phyloP scores from a whole-genome alignment of 805 yeast species.

The Isabelozyma pseudorhagii region DNA sequence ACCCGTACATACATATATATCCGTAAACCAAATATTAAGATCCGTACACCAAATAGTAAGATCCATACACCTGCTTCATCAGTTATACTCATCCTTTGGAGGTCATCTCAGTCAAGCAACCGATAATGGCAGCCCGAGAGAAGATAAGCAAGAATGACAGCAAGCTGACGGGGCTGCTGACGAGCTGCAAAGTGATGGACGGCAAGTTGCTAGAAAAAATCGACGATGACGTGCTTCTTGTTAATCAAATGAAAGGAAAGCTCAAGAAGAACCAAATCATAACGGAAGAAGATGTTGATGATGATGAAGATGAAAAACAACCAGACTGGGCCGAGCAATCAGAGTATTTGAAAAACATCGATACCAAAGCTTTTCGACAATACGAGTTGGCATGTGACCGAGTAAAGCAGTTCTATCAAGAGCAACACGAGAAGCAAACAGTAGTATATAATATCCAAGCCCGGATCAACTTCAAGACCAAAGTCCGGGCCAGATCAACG shows the following conservation, averaged over 20 bases:
- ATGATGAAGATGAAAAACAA: constrained; percentile 4
- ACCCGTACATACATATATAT: too few species aligned
- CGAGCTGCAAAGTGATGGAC: neutral
- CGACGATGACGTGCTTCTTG: constrained; percentile 23
- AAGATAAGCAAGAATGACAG: neutral
- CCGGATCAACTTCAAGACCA: constrained; percentile 66
- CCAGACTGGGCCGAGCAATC: constrained; percentile 25
- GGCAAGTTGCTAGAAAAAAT: constrained; percentile 19
- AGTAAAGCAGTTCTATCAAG: constrained; percentile 62
- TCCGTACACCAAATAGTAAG: too few species aligned
- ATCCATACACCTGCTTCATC: too few species aligned
- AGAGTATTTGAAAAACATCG: constrained; percentile 28
- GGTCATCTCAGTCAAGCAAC: too few species aligned
- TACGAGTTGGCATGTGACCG: constrained; percentile 68
- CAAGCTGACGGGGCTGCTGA: neutral
- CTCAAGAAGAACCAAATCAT: constrained; percentile 3
- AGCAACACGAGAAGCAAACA: constrained; percentile 67
- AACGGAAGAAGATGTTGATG: neutral
- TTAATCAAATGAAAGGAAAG: constrained; percentile 19
- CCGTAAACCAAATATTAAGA: too few species aligned
- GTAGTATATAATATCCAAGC: constrained; percentile 73
- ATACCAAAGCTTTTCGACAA: constrained; percentile 51
- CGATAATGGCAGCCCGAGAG: neutral
- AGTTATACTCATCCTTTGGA: too few species aligned
- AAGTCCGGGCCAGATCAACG: constrained; percentile 62